Evolutionary conservation across 202 grass and related monocot species (phyloP), one percentile per base, ranked within the genome.

Genomic region (Eragrostis tef): DNA sequence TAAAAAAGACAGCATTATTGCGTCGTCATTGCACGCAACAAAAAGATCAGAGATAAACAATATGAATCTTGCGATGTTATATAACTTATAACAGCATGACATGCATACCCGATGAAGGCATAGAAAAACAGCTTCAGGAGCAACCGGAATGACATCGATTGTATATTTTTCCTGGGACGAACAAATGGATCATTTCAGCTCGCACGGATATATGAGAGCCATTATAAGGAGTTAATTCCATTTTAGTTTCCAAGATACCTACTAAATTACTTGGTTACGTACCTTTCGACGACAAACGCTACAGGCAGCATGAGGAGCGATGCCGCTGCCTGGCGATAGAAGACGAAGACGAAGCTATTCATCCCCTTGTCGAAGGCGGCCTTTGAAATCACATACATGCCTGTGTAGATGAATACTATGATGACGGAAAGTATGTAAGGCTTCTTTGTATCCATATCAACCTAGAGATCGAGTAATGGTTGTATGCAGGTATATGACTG

Each of bases 81-180:
- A 31, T 31, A 31, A 31, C 29, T 31, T 31, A 31, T 31, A 31
- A n/a, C 51, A 53, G 24, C 11, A 31, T 53, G 17, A 50, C 1
- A 31, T 54, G 10, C 36, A 41, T 85, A 91, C 89, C 89, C 89
- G n/a, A 91, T 7, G 2, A 90, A 81, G 31, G 85, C 76, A 64
- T 67, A 72, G 15, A 87, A 29, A 71, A 90, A 90, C n/a, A 90
- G 48, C 76, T 87, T 90, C 11, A 71, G 39, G 0, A 64, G 54
- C 58, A 81, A 15, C 74, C 27, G 11, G 29, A 62, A 67, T 4
- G 84, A 67, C 52, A 90, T 44, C 7, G 64, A 74, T 22, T 44
- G 80, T 27, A 64, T 58, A 67, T 59, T 87, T 72, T 71, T 85
- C 84, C 85, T 90, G 42, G 17, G n/a, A 54, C 7, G 11, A 34